Base-by-base conservation (phyloP, 2,329 filamentous ascomycete species). In the Myotisia sp. region DNA sequence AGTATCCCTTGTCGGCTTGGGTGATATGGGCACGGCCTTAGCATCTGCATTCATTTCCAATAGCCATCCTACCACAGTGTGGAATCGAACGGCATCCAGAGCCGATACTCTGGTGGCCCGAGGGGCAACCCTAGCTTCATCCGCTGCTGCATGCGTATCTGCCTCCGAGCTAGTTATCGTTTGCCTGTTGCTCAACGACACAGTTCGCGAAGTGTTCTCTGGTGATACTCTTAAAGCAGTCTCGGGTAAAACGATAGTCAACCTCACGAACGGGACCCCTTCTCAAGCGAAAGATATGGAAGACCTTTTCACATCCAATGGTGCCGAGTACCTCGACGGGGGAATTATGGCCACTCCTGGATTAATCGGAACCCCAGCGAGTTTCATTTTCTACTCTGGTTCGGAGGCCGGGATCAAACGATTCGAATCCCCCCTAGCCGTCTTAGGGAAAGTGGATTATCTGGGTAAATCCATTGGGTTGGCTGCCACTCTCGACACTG, bases 201-300 rank as follows among this genome's bases (percentile, higher is more conserved):
- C 27, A 14, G 37, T 36, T n/a, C n/a, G 18, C 7, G 22, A 36
- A 14, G 22, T 24, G 2, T 22, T 23, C 13, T 19, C 27, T n/a
- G 21, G 26, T 9, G 9, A 36, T 22, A 22, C 9, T 6, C 21
- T 24, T n/a, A 5, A 14, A 3, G 10, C 27, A 5, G 23, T 26
- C 13, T 8, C 18, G 5, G 37, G 14, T 3, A 35, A 31, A 12
- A 38, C 32, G 5, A 31, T 38, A 14, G 33, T 35, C 4, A 30
- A 38, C 22, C 14, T 35, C 8, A 38, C 37, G 6, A 35, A 36
- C 18, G 33, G 32, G 8, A 38, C 36, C 5, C 36, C 23, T 3
- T 9, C 16, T 5, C 23, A 38, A 6, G 31, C 36, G 3, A 24
- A 26, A 9, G 26, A 34, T 10, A 34, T 18, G 5, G 21, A 21